These are phyloP conservation scores for Sutorius eximius DNA, from an alignment of 1,284 basidiomycete genomes.

Conservation along the genomic window DNA sequence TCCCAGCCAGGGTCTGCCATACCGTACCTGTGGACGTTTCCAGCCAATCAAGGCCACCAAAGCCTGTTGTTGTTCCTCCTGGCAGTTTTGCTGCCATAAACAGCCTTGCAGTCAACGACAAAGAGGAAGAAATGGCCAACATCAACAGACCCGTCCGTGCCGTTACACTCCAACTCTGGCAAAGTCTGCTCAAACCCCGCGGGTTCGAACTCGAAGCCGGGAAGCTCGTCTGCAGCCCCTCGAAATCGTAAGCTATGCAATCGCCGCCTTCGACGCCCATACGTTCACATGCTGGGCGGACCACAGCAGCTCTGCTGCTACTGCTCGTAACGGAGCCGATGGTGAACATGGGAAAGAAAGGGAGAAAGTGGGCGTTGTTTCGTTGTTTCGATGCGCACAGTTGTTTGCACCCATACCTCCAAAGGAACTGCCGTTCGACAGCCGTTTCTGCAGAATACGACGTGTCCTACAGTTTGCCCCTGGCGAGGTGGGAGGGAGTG, in stretches of 20 bases:
- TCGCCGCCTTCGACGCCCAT: slow-evolving; percentile 15
- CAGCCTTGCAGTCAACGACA: slow-evolving; percentile 17
- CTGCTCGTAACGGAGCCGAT: background rate
- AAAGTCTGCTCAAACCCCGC: slow-evolving; percentile 58
- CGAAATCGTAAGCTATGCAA: slow-evolving; percentile 40
- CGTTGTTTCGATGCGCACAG: slow-evolving; percentile 54
- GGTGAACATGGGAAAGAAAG: slow-evolving; percentile 14
- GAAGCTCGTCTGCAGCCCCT: slow-evolving; percentile 54
- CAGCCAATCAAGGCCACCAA: slow-evolving; percentile 1
- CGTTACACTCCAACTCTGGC: slow-evolving; percentile 66
- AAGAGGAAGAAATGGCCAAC: slow-evolving; percentile 52
- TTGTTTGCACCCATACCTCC: slow-evolving; percentile 50
- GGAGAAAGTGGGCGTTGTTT: slow-evolving; percentile 46
- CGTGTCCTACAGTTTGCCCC: slow-evolving; percentile 22
- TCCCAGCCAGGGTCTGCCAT: slow-evolving; percentile 14
- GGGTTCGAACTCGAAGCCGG: slow-evolving; percentile 61
- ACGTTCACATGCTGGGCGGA: slow-evolving; percentile 5
- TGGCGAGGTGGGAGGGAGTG: slow-evolving; percentile 19
- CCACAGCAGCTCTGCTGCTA: background rate
- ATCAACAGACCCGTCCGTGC: slow-evolving; percentile 54
- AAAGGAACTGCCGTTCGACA: slow-evolving; percentile 36
- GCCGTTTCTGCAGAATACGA: slow-evolving; percentile 49
- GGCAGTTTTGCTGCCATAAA: slow-evolving; percentile 27
- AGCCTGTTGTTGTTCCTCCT: slow-evolving; percentile 7
- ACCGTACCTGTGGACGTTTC: slow-evolving; percentile 7